Evolutionary conservation across 2,329 filamentous ascomycete genomes (phyloP).

Genomic region (Macroventuria anomochaeta): DNA sequence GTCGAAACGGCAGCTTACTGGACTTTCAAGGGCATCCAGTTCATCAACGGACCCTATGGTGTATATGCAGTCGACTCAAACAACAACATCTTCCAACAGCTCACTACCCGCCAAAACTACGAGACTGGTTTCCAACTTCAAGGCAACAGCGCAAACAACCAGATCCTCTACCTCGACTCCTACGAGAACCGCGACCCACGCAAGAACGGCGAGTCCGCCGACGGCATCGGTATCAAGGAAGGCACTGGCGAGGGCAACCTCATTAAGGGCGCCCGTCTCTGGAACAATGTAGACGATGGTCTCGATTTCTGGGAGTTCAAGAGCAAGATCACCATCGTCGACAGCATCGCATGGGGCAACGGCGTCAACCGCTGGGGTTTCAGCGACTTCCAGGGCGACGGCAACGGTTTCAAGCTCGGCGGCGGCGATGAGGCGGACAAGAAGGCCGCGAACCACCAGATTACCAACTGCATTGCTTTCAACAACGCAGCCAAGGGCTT

Average conservation of each 20-base stretch:
- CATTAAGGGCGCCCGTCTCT: slow-evolving; percentile 55
- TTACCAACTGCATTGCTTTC: slow-evolving; percentile 57
- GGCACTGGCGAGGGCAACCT: slow-evolving; percentile 57
- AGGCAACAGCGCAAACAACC: slow-evolving; percentile 37
- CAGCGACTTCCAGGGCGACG: slow-evolving; percentile 53
- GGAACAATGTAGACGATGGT: slow-evolving; percentile 61
- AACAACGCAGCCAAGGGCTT: slow-evolving; percentile 55
- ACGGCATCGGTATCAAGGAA: slow-evolving; percentile 58
- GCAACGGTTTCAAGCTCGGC: slow-evolving; percentile 59
- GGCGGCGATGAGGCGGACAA: slow-evolving; percentile 44
- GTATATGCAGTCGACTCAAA: slow-evolving; percentile 46
- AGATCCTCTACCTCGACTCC: slow-evolving; percentile 33
- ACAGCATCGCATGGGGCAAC: slow-evolving; percentile 57
- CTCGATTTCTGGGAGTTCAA: slow-evolving; percentile 56
- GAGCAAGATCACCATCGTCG: slow-evolving; percentile 53
- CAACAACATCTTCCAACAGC: slow-evolving; percentile 48
- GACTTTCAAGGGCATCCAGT: slow-evolving; percentile 53
- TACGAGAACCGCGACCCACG: slow-evolving; percentile 48
- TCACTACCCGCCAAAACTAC: slow-evolving; percentile 51
- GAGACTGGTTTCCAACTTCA: slow-evolving; percentile 51
- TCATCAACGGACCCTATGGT: slow-evolving; percentile 51
- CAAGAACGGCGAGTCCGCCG: slow-evolving; percentile 61
- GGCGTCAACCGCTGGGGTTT: slow-evolving; percentile 57
- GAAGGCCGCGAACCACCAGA: slow-evolving; percentile 51
- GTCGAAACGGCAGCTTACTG: slow-evolving; percentile 56